Evolutionary conservation across 129 eudicot species (phyloP).

Genomic region (Dittrichia graveolens): DNA sequence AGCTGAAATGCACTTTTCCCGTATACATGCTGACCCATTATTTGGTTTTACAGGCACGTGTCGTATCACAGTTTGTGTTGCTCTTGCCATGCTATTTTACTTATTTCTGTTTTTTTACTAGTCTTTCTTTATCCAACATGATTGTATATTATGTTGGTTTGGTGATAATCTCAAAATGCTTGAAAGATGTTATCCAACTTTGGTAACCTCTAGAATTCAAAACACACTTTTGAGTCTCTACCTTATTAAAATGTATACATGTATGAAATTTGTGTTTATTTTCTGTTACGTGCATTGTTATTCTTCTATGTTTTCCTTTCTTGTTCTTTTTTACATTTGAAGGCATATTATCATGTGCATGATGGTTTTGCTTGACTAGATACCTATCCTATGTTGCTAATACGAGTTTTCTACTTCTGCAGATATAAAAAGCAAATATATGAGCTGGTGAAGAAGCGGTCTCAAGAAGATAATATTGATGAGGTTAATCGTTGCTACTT

Average conservation of each 20-base stretch:
- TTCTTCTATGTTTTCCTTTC: background rate
- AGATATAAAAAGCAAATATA: slow-evolving; percentile 85
- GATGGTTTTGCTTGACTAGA: slow-evolving; percentile 4
- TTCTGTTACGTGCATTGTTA: background rate
- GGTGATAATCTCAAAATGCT: background rate
- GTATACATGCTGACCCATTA: background rate
- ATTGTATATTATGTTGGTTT: background rate
- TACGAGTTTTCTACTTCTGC: slow-evolving; percentile 32
- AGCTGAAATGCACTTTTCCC: background rate
- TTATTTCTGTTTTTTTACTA: background rate
- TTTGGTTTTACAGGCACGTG: background rate
- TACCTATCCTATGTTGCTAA: slow-evolving; percentile 22
- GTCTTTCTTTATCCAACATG: background rate
- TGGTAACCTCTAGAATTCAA: background rate
- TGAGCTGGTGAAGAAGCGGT: slow-evolving; percentile 75
- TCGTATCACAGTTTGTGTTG: background rate
- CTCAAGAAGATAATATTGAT: slow-evolving; percentile 60
- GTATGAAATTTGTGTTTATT: background rate
- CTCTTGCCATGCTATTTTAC: background rate
- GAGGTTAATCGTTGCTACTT: slow-evolving; percentile 55
- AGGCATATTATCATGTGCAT: background rate
- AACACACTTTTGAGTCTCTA: too few species aligned
- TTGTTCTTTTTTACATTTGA: background rate
- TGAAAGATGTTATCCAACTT: background rate
- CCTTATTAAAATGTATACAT: too few species aligned